Conservation (phyloP, 176 grass and related monocot species). For the Poa annua region DNA sequence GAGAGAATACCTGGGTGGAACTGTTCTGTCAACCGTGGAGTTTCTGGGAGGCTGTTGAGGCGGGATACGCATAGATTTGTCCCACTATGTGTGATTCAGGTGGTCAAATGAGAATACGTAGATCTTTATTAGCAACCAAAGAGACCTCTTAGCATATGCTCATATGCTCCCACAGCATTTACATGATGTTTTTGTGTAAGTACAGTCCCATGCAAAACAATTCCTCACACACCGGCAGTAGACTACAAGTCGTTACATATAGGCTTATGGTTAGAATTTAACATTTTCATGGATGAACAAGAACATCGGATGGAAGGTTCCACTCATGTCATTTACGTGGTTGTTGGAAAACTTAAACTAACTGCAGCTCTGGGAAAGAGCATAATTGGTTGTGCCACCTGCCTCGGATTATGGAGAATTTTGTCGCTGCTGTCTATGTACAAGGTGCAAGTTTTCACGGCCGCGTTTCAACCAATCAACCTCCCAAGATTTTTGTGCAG, state of each 20-base stretch:
- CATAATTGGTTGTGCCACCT: not conserved
- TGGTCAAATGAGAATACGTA: constrained; percentile 51
- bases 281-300: constrained; percentile 7
- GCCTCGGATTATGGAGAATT: constrained; percentile 25
- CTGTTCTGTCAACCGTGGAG: constrained; percentile 38
- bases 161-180: not conserved
- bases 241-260: constrained; percentile 37
- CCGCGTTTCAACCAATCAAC: not conserved
- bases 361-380: not conserved
- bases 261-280: constrained; percentile 14
- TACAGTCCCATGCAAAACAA: constrained; percentile 2
- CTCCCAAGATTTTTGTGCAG: constrained; percentile 4
- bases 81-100: constrained; percentile 27
- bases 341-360: constrained; percentile 19
- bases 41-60: constrained; percentile 37
- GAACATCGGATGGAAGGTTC: constrained; percentile 38
- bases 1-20: constrained; percentile 45
- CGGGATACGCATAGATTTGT: constrained; percentile 35
- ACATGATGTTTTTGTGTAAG: constrained; percentile 5
- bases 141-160: not conserved
- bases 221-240: constrained; percentile 3
- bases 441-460: not conserved
- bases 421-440: constrained; percentile 24
- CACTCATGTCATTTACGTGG: constrained; percentile 30
- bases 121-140: constrained; percentile 27